Base-by-base conservation (phyloP, 345 rosid genomes). In the Camelina sativa region DNA sequence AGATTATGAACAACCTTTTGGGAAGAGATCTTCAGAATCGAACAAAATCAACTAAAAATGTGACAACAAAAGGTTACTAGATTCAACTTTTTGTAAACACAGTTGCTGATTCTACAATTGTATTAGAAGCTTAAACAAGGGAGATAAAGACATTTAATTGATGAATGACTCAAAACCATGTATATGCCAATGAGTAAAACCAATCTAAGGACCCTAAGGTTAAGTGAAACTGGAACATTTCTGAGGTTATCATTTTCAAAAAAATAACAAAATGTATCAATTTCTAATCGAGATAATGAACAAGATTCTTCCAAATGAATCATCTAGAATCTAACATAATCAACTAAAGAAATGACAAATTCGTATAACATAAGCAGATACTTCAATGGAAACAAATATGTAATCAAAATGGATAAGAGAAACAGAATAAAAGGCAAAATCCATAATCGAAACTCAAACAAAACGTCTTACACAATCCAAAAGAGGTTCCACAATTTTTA, bases 381-480 rank as follows among this genome's bases (percentile, higher is more conserved):
- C 50, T 59, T 17, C 57, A 55, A 20, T 10, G 5, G n/a, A 46
- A 28, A 1, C 28, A 41, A 5, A 35, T 34, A 5, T 30, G 8
- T 16, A 8, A 63, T 55, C 25, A 62, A 54, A 69, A 46, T 22
- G 75, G 52, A 69, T 2, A 3, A 62, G 63, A 34, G 11, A 34
- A 53, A 1, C 41, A 57, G 15, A 22, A 35, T 8, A 52, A 38
- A 62, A 76, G 70, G 43, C 38, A 59, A 68, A 73, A 73, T 52
- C 73, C 60, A 72, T 56, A 35, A 48, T 5, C 4, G 43, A 72
- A 66, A 78, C 10, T 60, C 44, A 40, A 77, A 65, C 51, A 19
- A 57, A 71, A 65, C 20, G 32, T 58, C 73, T 64, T 71, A 3
- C 73, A 67, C 34, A 15, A 65, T 65, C 61, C 67, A 77, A 71